Evolutionary conservation across 2,329 filamentous ascomycete genomes (phyloP), one percentile per base, ranked within the genome.

Genomic region (Colletotrichum sojae): DNA sequence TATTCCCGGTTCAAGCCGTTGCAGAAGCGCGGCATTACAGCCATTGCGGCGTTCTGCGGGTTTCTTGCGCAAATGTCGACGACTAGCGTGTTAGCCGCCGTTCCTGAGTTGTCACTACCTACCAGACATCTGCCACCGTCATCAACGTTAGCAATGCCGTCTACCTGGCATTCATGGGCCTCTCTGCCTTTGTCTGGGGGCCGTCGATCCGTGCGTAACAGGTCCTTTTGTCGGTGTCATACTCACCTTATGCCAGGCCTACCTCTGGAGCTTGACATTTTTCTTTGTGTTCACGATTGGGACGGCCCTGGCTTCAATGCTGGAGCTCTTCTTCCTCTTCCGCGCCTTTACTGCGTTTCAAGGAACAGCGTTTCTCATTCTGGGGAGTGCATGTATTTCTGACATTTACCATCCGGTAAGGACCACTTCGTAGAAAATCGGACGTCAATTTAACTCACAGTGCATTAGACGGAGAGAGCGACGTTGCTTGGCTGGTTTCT

Each of bases 401-500:
- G 66, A 69, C 13, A 57, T 69, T 1, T 69, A 65, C 31, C 66
- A 69, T 3, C 66, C 66, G 90, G 83, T 84, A 73, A 70, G 79
- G 31, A 36, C 31, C 2, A 3, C 10, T 3, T 9, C 4, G 2
- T 6, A 36, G 8, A 10, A 10, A 36, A 86, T 31, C 1, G 12
- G 8, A 9, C 25, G 3, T 40, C 40, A 43, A 3, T 1, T 43
- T 13, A 43, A n/a, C 40, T 43, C 13, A 15, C 15, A 6, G 10
- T n/a, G 40, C 13, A 43, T 4, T 6, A 66, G 4, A 90, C 88
- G 0, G 90, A 92, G 71, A 86, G 93, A 27, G 92, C 89, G 2
- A 94, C 91, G 3, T 92, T 91, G 2, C 86, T 93, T 12, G 89
- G 91, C 1, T 94, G 90, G 90, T 94, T 94, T 74, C 78, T 94